These are phyloP conservation scores for Piromyces finnis DNA, from an alignment of 192 early-diverging fungal genomes.

Conservation along the genomic window DNA sequence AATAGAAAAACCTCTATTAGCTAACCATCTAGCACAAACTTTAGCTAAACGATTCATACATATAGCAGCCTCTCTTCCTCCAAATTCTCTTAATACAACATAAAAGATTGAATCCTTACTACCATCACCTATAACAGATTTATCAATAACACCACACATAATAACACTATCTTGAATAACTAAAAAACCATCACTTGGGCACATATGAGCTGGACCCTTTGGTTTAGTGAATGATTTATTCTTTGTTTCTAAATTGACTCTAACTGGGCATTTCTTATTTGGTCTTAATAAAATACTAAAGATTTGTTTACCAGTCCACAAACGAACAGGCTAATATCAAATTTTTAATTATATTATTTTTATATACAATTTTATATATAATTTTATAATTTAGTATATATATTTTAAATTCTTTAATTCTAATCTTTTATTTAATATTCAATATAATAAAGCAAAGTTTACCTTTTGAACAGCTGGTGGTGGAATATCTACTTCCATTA, in stretches of 20 bases:
- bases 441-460: not conserved
- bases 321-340: slow-evolving; percentile 40
- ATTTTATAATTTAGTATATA: too few species aligned
- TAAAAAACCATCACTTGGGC: slow-evolving; percentile 76
- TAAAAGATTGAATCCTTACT: slow-evolving; percentile 92
- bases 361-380: not conserved
- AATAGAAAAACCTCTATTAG: slow-evolving; percentile 90
- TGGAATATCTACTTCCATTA: slow-evolving; percentile 73
- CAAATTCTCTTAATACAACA: slow-evolving; percentile 79
- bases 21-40: slow-evolving; percentile 78
- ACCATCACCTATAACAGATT: slow-evolving; percentile 88
- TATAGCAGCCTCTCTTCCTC: slow-evolving; percentile 61
- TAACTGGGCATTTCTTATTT: slow-evolving; percentile 38
- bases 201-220: slow-evolving; percentile 26
- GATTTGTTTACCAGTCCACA: slow-evolving; percentile 97
- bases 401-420: too few species aligned
- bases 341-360: not conserved
- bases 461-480: slow-evolving; percentile 76
- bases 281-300: slow-evolving; percentile 79
- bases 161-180: slow-evolving; percentile 88
- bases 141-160: slow-evolving; percentile 86
- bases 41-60: slow-evolving; percentile 93
- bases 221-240: slow-evolving; percentile 28
- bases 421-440: too few species aligned
- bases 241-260: slow-evolving; percentile 81